A percentile compares a stretch with the other conserved stretches of the same genome.
These are phyloP conservation scores for Chlorella sp. DNA, from an alignment of 139 green algal species.

Conservation along the genomic window DNA sequence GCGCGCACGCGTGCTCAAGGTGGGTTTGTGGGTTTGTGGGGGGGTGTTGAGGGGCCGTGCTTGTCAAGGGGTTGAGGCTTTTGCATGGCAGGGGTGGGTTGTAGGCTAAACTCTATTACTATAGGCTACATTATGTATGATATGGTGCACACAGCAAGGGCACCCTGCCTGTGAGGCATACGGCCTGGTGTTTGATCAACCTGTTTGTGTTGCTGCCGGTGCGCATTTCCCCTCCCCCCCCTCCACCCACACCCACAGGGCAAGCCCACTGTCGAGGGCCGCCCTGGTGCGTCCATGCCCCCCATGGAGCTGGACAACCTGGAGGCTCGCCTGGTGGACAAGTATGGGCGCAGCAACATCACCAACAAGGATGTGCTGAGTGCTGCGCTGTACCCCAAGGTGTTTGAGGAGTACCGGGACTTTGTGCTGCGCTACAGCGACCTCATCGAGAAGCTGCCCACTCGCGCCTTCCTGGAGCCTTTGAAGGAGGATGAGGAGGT, in stretches of 20 bases:
- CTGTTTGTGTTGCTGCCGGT: too few relatives aligned
- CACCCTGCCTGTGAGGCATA: too few relatives aligned
- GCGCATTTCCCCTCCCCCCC: too few relatives aligned
- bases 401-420: slow-evolving; percentile 76
- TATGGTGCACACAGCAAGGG: too few relatives aligned
- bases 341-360: slow-evolving; percentile 57
- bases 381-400: slow-evolving; percentile 83
- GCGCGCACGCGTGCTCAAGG: slow-evolving; percentile 43
- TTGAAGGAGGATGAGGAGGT: slow-evolving; percentile 87
- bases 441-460: slow-evolving; percentile 76
- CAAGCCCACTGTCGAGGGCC: slow-evolving; percentile 56
- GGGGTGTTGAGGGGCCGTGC: neutral
- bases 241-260: slow-evolving; percentile 45
- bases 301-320: slow-evolving; percentile 60
- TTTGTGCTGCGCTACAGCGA: slow-evolving; percentile 54
- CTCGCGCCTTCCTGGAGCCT: slow-evolving; percentile 75
- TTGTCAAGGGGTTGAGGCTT: too few relatives aligned
- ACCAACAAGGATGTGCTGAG: slow-evolving; percentile 69
- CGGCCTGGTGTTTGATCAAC: too few relatives aligned
- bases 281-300: slow-evolving; percentile 62
- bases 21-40: neutral
- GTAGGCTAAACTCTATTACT: too few relatives aligned
- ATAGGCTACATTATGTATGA: too few relatives aligned
- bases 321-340: slow-evolving; percentile 46
- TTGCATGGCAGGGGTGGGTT: too few relatives aligned